These are phyloP conservation scores for Erodium moschatum DNA, from an alignment of 441 rosid species.

Conservation along the genomic window DNA sequence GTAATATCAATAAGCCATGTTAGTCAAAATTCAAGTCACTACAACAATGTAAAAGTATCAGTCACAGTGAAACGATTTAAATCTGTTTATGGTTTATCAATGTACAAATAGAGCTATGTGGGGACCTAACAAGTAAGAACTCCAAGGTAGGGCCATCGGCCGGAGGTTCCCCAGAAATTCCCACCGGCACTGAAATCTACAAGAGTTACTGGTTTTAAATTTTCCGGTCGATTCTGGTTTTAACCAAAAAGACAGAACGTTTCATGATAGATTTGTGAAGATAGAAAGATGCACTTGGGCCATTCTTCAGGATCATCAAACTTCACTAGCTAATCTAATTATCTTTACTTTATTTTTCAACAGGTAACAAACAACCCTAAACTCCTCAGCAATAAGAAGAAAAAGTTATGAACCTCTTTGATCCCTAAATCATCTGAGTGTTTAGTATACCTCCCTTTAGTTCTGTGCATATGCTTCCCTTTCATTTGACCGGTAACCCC, in stretches of 20 bases:
- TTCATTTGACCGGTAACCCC: constrained; percentile 53
- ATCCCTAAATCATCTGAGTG: neutral
- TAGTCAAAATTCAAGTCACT: too few relatives aligned
- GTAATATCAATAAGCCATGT: neutral
- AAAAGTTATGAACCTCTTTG: neutral
- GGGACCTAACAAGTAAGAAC: neutral
- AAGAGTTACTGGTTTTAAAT: too few relatives aligned
- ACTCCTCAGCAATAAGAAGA: neutral
- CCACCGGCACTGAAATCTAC: too few relatives aligned
- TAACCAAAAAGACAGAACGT: too few relatives aligned
- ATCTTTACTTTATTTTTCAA: too few relatives aligned
- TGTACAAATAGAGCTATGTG: neutral
- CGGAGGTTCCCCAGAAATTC: too few relatives aligned
- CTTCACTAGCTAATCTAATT: neutral
- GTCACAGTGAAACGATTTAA: too few relatives aligned
- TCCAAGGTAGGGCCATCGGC: neutral
- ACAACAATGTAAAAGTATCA: too few relatives aligned
- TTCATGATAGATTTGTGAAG: too few relatives aligned
- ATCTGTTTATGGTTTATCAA: neutral
- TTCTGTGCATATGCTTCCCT: neutral
- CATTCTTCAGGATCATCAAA: neutral
- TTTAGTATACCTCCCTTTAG: neutral
- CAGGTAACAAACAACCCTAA: neutral
- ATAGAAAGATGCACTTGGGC: neutral
- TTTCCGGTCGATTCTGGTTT: too few relatives aligned